Evolutionary conservation across 1,284 basidiomycete species (phyloP), one percentile per base, ranked within the genome.

Genomic region (Marasmius fiardii): DNA sequence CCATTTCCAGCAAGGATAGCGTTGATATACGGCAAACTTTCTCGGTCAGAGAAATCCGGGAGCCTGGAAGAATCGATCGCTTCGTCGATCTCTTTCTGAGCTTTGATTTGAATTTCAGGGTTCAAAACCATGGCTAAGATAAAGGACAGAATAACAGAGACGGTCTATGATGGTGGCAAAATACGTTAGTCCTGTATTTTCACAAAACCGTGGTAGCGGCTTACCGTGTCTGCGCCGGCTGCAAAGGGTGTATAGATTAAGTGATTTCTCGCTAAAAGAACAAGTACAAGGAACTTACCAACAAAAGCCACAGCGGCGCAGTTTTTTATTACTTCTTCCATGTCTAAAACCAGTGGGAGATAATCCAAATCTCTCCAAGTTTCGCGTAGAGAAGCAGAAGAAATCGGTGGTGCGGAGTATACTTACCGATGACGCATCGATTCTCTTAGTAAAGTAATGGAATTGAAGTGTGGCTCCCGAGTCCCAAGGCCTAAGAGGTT

Each of bases 21-120:
- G 12, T 62, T 58, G 12, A 73, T 54, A 52, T 71, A 75, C 0
- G 70, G 69, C 16, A 76, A 60, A 1, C 47, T 41, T 0, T 60
- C 57, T 23, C 65, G 58, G 51, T 77, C 75, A 3, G 61, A 60
- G 37, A 74, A 69, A 1, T 61, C 65, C 0, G 75, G 75, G 2
- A 75, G 61, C n/a, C 72, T 62, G 11, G 67, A 64, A 1, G 53
- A 31, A 0, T 70, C 71, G 24, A 73, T 44, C 12, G 72, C 67
- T 1, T 48, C 34, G 56, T 74, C 71, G 21, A 75, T 57, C 50
- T 75, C 71, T 37, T 58, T 60, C 43, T 73, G 72, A 1, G 69
- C 68, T 6, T 55, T 58, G 34, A 47, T 49, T 41, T 65, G 66
- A 4, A 65, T 60, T 7, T 67, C 63, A 1, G 68, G 68, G 31